Percentiles rank a stretch among this genome's conserved stretches.
These are phyloP conservation scores for Cadophora malorum DNA, from an alignment of 2,329 filamentous ascomycete species.

Conservation along the genomic window DNA sequence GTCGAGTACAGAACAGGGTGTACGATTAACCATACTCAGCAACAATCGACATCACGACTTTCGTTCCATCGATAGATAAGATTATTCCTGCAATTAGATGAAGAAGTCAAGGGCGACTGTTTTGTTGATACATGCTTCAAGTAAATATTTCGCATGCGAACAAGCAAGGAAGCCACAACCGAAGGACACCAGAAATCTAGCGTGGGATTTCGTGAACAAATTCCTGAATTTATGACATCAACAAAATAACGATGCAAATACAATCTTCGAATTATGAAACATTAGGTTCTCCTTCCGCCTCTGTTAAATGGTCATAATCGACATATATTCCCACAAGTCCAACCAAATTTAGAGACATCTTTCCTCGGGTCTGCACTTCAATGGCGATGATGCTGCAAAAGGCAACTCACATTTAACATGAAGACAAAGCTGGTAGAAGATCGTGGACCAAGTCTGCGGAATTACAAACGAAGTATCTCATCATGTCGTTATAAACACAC, in stretches of 20 bases:
- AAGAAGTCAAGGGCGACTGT: neutral
- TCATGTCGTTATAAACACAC: neutral
- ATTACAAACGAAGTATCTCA: neutral
- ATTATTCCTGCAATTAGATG: neutral
- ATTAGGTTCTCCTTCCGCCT: neutral
- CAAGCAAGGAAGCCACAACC: constrained; percentile 13
- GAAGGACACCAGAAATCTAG: neutral
- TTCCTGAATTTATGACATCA: neutral
- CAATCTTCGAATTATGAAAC: neutral
- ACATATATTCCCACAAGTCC: neutral
- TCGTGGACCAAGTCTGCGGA: neutral
- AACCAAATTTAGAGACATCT: neutral
- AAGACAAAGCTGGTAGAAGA: neutral
- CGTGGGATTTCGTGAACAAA: neutral
- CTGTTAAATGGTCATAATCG: neutral
- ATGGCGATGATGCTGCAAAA: neutral
- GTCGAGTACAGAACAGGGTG: constrained; percentile 12
- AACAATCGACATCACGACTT: constrained; percentile 52
- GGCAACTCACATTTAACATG: neutral
- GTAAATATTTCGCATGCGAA: constrained; percentile 18
- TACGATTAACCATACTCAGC: constrained; percentile 48
- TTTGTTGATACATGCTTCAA: constrained; percentile 4
- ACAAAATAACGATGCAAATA: neutral
- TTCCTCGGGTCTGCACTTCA: neutral
- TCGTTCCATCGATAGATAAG: constrained; percentile 17